Evolutionary conservation across 345 rosid genomes (phyloP).

Genomic region (Salix udensis): DNA sequence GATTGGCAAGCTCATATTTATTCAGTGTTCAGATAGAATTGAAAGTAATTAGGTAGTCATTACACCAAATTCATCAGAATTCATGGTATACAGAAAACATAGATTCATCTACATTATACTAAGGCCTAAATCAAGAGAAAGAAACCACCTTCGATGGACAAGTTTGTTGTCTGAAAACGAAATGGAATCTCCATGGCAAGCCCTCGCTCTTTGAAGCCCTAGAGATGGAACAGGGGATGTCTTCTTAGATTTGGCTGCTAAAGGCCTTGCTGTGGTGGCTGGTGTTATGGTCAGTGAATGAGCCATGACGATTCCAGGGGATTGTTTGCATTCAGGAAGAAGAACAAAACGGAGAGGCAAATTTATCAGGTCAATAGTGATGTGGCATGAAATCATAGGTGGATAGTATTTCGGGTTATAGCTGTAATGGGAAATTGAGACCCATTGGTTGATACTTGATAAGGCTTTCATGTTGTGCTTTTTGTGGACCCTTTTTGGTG

Average conservation of each 20-base stretch:
- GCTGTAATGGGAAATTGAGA: slow-evolving; percentile 9
- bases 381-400: neutral
- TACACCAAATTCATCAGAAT: neutral
- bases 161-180: slow-evolving; percentile 20
- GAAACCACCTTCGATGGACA: slow-evolving; percentile 41
- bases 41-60: neutral
- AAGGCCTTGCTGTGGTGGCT: slow-evolving; percentile 16
- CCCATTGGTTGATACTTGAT: slow-evolving; percentile 49
- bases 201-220: slow-evolving; percentile 13
- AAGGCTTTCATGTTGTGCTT: slow-evolving; percentile 24
- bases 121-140: neutral
- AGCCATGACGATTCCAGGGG: slow-evolving; percentile 30
- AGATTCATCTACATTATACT: neutral
- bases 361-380: slow-evolving; percentile 7
- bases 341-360: neutral
- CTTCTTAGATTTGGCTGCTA: slow-evolving; percentile 12
- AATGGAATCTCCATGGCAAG: slow-evolving; percentile 10
- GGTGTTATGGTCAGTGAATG: slow-evolving; percentile 37
- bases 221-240: slow-evolving; percentile 9
- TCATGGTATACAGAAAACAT: neutral
- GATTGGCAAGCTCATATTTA: neutral
- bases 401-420: slow-evolving; percentile 26
- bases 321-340: slow-evolving; percentile 6
- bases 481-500: slow-evolving; percentile 19
- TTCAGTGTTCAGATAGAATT: neutral